These are phyloP conservation scores for Cladosporium austrohemisphaericum DNA, from an alignment of 2,329 filamentous ascomycete species.

Conservation along the genomic window DNA sequence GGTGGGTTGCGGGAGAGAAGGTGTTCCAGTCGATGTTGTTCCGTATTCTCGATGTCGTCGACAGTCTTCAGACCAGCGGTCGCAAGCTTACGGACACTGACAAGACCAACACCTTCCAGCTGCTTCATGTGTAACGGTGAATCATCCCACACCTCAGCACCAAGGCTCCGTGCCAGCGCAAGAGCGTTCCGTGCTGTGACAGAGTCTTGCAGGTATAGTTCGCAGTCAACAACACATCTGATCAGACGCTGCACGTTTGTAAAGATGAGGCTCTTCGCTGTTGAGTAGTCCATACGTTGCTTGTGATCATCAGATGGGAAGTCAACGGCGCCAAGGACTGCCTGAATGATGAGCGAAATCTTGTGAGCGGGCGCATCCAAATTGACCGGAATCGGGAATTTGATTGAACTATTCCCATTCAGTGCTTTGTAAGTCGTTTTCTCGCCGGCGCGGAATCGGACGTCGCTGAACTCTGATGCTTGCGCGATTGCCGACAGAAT, in stretches of 20 bases:
- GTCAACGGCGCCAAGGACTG: conserved; percentile 65
- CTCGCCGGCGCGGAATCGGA: conserved; percentile 68
- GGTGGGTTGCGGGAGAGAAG: conserved; percentile 76
- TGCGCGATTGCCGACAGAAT: conserved; percentile 65
- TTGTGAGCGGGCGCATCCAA: conserved; percentile 68
- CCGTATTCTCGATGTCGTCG: conserved; percentile 62
- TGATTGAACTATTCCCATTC: conserved; percentile 65
- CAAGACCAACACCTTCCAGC: conserved; percentile 71
- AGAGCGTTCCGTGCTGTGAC: conserved; percentile 65
- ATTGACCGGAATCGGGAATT: conserved; percentile 66
- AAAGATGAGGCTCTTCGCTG: conserved; percentile 63
- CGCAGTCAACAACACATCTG: conserved; percentile 73
- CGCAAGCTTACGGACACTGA: conserved; percentile 69
- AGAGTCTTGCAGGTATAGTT: conserved; percentile 61
- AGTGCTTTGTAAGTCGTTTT: conserved; percentile 66
- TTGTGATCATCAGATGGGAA: conserved; percentile 56
- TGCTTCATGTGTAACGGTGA: conserved; percentile 78
- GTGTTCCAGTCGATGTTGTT: conserved; percentile 71
- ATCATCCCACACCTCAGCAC: conserved; percentile 76
- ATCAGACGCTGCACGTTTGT: conserved; percentile 66
- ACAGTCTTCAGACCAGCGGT: conserved; percentile 68
- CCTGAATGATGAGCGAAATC: conserved; percentile 72
- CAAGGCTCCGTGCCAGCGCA: conserved; percentile 72
- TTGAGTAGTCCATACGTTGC: conserved; percentile 54
- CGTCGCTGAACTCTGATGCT: conserved; percentile 68